A percentile compares a stretch with the other conserved stretches of the same genome.
These are phyloP conservation scores for Metarhizium sp. DNA, from an alignment of 2,329 filamentous ascomycete species.

Conservation along the genomic window DNA sequence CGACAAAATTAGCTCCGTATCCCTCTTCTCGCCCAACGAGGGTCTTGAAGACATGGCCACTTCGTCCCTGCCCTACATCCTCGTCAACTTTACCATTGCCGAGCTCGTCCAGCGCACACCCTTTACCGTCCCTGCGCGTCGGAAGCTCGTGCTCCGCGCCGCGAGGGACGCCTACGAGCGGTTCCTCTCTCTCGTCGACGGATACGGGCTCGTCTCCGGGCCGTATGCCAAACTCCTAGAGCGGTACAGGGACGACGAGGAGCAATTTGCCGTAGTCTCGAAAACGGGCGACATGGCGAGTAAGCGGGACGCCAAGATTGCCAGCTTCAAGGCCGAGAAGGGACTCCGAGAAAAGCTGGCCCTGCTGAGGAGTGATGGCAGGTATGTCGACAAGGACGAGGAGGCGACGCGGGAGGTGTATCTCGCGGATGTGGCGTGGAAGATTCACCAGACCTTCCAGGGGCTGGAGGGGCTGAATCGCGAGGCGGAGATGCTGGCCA, in stretches of 20 bases:
- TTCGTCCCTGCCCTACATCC: conserved; percentile 75
- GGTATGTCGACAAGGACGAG: conserved; percentile 62
- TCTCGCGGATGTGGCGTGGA: conserved; percentile 64
- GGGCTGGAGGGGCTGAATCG: conserved; percentile 78
- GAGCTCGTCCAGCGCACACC: conserved; percentile 66
- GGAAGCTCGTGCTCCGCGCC: conserved; percentile 51
- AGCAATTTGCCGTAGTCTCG: conserved; percentile 63
- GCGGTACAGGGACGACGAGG: conserved; percentile 61
- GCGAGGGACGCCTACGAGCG: conserved; percentile 66
- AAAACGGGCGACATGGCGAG: conserved; percentile 48
- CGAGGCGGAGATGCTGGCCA: conserved; percentile 72
- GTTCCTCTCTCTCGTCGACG: conserved; percentile 68
- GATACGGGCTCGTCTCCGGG: conserved; percentile 62
- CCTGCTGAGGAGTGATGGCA: conserved; percentile 32
- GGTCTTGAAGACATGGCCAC: conserved; percentile 78
- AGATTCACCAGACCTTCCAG: conserved; percentile 73
- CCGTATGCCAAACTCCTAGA: conserved; percentile 61
- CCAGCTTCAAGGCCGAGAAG: conserved; percentile 77
- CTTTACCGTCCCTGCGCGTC: conserved; percentile 40
- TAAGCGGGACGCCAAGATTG: conserved; percentile 75
- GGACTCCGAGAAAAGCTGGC: conserved; percentile 76
- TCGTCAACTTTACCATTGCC: conserved; percentile 68
- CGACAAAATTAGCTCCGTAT: conserved; percentile 57
- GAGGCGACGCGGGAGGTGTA: conserved; percentile 72
- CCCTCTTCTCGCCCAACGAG: conserved; percentile 88